Evolutionary conservation across 495 filamentous ascomycete species (phyloP).

Genomic region (Beverwykella pulmonaria): DNA sequence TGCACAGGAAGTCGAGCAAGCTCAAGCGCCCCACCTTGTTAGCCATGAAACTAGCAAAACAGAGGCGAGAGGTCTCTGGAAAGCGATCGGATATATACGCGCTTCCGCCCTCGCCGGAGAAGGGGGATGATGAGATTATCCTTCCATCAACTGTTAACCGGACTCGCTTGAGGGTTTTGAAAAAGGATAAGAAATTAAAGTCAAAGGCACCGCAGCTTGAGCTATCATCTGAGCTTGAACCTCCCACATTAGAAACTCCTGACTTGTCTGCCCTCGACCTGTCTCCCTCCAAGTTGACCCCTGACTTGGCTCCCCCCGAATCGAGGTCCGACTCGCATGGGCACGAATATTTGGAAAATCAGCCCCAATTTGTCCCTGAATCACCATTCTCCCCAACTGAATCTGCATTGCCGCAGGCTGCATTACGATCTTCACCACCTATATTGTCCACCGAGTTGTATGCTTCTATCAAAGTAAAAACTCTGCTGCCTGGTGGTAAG

Average conservation of each 20-base stretch:
- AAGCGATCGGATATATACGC: slow-evolving; percentile 16
- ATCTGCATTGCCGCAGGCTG: background rate
- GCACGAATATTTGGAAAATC: background rate
- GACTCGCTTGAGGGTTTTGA: background rate
- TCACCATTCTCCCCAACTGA: background rate
- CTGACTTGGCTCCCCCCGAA: background rate
- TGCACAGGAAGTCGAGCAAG: background rate
- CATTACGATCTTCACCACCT: background rate
- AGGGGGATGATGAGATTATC: background rate
- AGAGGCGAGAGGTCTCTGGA: background rate
- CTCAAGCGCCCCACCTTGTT: slow-evolving; percentile 27
- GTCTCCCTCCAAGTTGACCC: background rate
- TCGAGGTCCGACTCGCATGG: background rate
- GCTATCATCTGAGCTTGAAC: background rate
- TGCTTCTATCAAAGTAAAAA: background rate
- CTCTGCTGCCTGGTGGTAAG: background rate
- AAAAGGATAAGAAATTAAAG: background rate
- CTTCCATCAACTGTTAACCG: background rate
- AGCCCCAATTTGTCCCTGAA: background rate
- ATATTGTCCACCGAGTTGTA: background rate
- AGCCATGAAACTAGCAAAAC: slow-evolving; percentile 11
- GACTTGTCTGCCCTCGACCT: background rate
- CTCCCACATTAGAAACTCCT: background rate
- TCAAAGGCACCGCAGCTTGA: background rate
- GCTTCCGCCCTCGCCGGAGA: slow-evolving; percentile 16